Evolutionary conservation across 805 yeast species (phyloP).

Genomic region (Saccharomycopsis amapae): DNA sequence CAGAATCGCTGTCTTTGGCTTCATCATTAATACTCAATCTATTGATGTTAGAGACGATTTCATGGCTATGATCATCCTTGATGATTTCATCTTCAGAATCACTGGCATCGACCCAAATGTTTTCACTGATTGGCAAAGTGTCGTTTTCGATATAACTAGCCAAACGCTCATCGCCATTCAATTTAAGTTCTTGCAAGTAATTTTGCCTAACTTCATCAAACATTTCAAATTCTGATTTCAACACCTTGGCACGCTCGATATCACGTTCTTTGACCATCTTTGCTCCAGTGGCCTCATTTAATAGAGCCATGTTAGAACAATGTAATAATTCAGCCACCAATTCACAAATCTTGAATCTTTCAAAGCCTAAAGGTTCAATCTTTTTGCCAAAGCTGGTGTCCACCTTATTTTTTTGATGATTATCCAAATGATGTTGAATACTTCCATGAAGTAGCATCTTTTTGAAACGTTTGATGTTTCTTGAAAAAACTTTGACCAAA

Average conservation of each 20-base stretch:
- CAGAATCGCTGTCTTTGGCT: constrained; percentile 7
- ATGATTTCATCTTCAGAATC: constrained; percentile 1
- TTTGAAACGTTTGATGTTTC: constrained; percentile 56
- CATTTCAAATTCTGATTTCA: constrained; percentile 28
- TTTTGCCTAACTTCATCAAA: constrained; percentile 16
- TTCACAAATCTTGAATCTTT: constrained; percentile 84
- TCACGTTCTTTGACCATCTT: constrained; percentile 64
- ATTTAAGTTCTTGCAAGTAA: constrained; percentile 13
- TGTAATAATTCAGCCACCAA: constrained; percentile 89
- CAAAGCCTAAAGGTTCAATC: constrained; percentile 79
- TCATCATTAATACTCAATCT: constrained; percentile 20
- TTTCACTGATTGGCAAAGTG: not conserved
- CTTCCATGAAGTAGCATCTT: constrained; percentile 32
- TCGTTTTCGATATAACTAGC: constrained; percentile 2
- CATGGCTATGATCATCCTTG: not conserved
- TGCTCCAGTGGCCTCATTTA: constrained; percentile 73
- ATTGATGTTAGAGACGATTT: constrained; percentile 13
- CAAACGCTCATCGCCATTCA: constrained; percentile 15
- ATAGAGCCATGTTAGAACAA: constrained; percentile 93
- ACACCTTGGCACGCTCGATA: constrained; percentile 45
- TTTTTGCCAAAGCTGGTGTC: constrained; percentile 43
- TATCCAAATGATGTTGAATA: constrained; percentile 5
- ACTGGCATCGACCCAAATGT: not conserved
- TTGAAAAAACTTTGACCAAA: constrained; percentile 69
- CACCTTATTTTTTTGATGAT: constrained; percentile 26